A percentile compares a stretch with the other conserved stretches of the same genome.
Evolutionary conservation across 1,284 basidiomycete species (phyloP).

Genomic region (Abortiporus biennis): DNA sequence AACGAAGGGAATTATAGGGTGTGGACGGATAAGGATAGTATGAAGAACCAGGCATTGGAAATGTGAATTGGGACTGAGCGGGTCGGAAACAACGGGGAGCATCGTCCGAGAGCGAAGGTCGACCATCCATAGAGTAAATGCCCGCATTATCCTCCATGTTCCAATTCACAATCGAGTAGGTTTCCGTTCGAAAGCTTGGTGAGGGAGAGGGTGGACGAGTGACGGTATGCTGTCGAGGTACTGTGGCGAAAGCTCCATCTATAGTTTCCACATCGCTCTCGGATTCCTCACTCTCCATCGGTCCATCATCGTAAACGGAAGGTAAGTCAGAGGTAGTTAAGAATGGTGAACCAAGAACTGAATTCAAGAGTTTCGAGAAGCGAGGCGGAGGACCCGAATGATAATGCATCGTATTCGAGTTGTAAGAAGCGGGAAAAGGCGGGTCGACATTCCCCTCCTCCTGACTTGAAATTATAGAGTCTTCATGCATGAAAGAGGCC

Average conservation of each 20-base stretch:
- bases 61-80: conserved; percentile 5
- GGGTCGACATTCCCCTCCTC: conserved; percentile 3
- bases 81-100: conserved; percentile 11
- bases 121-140: conserved; percentile 35
- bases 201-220: conserved; percentile 42
- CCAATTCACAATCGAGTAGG: conserved; percentile 26
- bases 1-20: conserved; percentile 13
- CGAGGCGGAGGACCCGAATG: conserved; percentile 18
- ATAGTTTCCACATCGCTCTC: conserved; percentile 33
- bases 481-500: too few species aligned
- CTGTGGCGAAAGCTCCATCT: conserved; percentile 35
- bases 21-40: conserved; percentile 7
- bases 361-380: conserved; percentile 24
- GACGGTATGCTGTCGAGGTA: conserved; percentile 34
- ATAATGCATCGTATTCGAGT: neutral
- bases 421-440: neutral
- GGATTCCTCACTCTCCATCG: too few species aligned
- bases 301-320: conserved; percentile 9
- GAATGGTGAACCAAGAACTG: conserved; percentile 27
- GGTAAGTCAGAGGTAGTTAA: conserved; percentile 26
- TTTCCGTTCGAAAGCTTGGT: conserved; percentile 30
- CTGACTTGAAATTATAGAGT: neutral
- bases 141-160: conserved; percentile 2
- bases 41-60: too few species aligned
- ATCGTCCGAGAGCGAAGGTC: conserved; percentile 12